A percentile compares a stretch with the other conserved stretches of the same genome.
Evolutionary conservation across 768 basidiomycete genomes (phyloP).

Genomic region (Suillus variegatus): DNA sequence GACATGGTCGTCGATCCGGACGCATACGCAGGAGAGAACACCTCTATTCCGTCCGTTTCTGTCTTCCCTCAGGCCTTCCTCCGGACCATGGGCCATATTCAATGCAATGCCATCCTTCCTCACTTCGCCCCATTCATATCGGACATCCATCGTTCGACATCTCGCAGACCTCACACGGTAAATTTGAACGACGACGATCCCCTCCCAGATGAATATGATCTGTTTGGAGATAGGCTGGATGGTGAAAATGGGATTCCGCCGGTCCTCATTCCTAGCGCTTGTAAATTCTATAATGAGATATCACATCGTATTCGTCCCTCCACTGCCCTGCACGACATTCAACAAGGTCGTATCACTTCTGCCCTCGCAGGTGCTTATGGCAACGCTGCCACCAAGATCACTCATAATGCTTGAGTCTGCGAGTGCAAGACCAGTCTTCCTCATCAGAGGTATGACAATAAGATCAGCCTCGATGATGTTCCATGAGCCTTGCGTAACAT

Average conservation of each 20-base stretch:
- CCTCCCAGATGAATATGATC: not conserved
- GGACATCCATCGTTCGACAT: not conserved
- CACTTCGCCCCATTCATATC: not conserved
- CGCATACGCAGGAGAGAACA: not conserved
- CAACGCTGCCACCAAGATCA: not conserved
- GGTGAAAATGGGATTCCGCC: not conserved
- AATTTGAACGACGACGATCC: not conserved
- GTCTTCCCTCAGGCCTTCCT: not conserved
- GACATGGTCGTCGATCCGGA: not conserved
- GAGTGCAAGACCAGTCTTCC: not conserved
- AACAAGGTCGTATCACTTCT: not conserved
- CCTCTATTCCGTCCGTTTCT: accelerated
- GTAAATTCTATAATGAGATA: constrained; percentile 3
- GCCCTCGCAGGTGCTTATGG: not conserved
- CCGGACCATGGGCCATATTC: not conserved
- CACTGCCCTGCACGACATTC: not conserved
- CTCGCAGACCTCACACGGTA: not conserved
- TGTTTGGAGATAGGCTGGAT: not conserved
- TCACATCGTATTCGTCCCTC: not conserved
- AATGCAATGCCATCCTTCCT: not conserved
- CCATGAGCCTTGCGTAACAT: not conserved
- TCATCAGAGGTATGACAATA: not conserved
- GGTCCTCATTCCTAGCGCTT: not conserved
- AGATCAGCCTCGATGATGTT: not conserved
- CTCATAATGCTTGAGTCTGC: not conserved